Conservation (phyloP, 805 yeast species). For the Saccharomycodes ludwigii region DNA sequence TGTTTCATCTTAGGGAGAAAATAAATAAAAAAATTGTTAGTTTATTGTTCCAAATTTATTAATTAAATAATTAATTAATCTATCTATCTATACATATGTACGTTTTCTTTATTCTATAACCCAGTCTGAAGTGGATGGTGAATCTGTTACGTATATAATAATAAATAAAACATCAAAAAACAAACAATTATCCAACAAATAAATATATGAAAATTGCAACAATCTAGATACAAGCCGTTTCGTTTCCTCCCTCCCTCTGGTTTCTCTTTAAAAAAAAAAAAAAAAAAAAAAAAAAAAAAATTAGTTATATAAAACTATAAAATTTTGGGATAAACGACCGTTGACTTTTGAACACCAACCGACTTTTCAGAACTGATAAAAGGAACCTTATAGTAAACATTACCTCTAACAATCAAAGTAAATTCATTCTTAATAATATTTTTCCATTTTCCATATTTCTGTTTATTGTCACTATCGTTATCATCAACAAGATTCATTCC, state of each 20-base stretch:
- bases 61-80: too few species aligned
- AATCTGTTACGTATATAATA: too few species aligned
- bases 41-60: too few species aligned
- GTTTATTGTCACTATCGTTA: constrained; percentile 3
- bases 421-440: constrained; percentile 67
- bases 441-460: constrained; percentile 50
- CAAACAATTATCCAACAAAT: background rate
- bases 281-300: too few species aligned
- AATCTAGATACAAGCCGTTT: too few species aligned
- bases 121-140: too few species aligned
- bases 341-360: constrained; percentile 47
- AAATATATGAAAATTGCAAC: background rate
- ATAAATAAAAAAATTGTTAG: too few species aligned
- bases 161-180: too few species aligned
- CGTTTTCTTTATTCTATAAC: too few species aligned
- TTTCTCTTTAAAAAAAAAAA: constrained; percentile 1
- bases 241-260: too few species aligned
- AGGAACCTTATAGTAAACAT: constrained; percentile 65
- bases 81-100: too few species aligned
- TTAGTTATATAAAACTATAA: constrained; percentile 5
- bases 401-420: constrained; percentile 75
- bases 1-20: too few species aligned
- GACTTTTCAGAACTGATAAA: constrained; percentile 41
- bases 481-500: background rate
- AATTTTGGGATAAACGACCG: constrained; percentile 39